phyloP scores from a whole-genome alignment of 2,329 filamentous ascomycete genomes.

The Exophiala sideris region DNA sequence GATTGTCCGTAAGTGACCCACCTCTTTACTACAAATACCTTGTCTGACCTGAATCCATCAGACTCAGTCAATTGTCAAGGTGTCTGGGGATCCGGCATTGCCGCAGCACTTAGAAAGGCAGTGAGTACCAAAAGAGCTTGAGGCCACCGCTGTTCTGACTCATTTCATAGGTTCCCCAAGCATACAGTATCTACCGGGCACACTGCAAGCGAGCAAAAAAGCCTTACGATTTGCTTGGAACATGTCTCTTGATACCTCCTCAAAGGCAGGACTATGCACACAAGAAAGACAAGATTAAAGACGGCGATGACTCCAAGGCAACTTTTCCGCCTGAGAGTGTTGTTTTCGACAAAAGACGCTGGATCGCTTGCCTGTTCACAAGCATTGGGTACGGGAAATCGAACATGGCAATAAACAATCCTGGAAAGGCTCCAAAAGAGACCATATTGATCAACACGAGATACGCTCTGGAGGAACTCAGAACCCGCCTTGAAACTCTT shows the following conservation, averaged over 20 bases:
- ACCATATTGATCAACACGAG: conserved; percentile 50
- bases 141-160: background rate
- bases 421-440: conserved; percentile 36
- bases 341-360: conserved; percentile 40
- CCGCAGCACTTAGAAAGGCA: conserved; percentile 46
- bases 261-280: conserved; percentile 35
- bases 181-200: conserved; percentile 46
- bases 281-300: conserved; percentile 1
- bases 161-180: conserved; percentile 46
- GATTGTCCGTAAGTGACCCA: conserved; percentile 45
- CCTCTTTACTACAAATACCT: background rate
- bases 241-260: conserved; percentile 53
- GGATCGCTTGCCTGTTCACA: conserved; percentile 60
- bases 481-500: conserved; percentile 40
- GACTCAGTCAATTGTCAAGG: conserved; percentile 60
- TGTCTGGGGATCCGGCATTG: conserved; percentile 59
- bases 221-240: conserved; percentile 36
- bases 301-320: background rate
- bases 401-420: conserved; percentile 32
- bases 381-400: conserved; percentile 47
- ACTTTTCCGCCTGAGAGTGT: conserved; percentile 1
- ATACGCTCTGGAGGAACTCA: conserved; percentile 48
- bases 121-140: conserved; percentile 22
- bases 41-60: conserved; percentile 19
- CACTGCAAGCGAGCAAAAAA: conserved; percentile 43